Evolutionary conservation across 257 asterid species (phyloP), one percentile per base, ranked within the genome.

Genomic region (Solanum clarkiae): DNA sequence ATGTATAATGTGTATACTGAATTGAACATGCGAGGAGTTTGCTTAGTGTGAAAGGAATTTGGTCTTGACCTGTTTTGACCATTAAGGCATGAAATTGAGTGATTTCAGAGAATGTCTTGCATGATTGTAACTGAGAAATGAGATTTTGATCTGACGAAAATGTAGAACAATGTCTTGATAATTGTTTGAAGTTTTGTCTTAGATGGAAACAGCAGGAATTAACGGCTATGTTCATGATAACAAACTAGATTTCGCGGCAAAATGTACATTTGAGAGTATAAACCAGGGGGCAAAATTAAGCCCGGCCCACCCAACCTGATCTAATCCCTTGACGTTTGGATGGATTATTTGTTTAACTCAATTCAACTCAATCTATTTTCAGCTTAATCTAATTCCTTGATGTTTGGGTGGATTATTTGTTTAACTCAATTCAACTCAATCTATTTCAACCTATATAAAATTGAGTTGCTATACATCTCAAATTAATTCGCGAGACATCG

Each of bases 71-170:
- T 32, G 87, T 72, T 86, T 92, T 94, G 89, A 90, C 17, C 95
- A 94, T 90, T n/a, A 85, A 87, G 42, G 92, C 92, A 84, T 94
- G 97, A 83, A 92, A 72, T 82, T 88, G 94, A 86, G 91, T 82
- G 65, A 90, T 86, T 87, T 89, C 89, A 26, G 88, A 56, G 85
- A 83, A 36, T 66, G 71, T 83, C 7, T 86, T 88, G 90, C 96
- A 94, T 56, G 92, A 92, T 84, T 93, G 91, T 42, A 94, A 47
- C 45, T 90, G 88, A 86, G 88, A 86, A 66, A 91, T 63, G 40
- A 94, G 90, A 40, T 87, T 84, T 85, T 87, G 87, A 49, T 84
- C 86, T 20, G 96, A 87, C 49, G 87, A 86, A 77, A 85, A 42
- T 14, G 62, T 71, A 1, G 90, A 87, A 53, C 79, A 68, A 83